Evolutionary conservation across 73 alveolate species (phyloP).

Genomic region (Uronychia setigera): DNA sequence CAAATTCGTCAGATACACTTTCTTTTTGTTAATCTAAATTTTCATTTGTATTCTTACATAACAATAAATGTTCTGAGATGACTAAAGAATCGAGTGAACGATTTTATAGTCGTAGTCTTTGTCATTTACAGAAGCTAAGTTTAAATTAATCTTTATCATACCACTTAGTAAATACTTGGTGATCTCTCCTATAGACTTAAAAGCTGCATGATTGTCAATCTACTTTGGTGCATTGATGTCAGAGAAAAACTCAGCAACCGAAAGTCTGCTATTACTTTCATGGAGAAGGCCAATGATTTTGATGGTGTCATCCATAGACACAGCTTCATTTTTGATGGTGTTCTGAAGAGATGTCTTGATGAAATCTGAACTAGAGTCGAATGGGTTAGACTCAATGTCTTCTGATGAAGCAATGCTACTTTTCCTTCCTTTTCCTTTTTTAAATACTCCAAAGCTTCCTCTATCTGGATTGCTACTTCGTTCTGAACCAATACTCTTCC

Average conservation of each 20-base stretch:
- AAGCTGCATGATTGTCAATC: constrained; percentile 20
- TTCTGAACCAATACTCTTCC: background rate
- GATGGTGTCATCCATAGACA: background rate
- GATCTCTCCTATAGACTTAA: constrained; percentile 48
- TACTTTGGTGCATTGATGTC: constrained; percentile 35
- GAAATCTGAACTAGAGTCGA: background rate
- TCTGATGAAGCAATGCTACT: background rate
- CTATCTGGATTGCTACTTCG: no score
- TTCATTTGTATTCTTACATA: background rate
- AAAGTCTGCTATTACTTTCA: constrained; percentile 22
- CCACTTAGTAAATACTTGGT: constrained; percentile 37
- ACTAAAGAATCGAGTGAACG: constrained; percentile 23
- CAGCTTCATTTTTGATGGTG: background rate
- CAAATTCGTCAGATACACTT: constrained; percentile 36
- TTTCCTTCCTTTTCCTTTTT: background rate
- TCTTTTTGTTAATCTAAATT: constrained; percentile 11
- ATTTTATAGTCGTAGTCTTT: constrained; percentile 53
- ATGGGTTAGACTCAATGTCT: background rate
- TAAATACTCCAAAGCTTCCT: background rate
- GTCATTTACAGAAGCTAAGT: constrained; percentile 48
- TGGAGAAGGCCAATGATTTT: background rate
- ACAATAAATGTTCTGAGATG: constrained; percentile 41
- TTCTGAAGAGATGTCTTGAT: background rate
- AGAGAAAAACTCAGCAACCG: constrained; percentile 28
- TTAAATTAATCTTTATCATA: background rate